Evolutionary conservation across 2,329 filamentous ascomycete species (phyloP).

Genomic region (Colletotrichum noveboracense): DNA sequence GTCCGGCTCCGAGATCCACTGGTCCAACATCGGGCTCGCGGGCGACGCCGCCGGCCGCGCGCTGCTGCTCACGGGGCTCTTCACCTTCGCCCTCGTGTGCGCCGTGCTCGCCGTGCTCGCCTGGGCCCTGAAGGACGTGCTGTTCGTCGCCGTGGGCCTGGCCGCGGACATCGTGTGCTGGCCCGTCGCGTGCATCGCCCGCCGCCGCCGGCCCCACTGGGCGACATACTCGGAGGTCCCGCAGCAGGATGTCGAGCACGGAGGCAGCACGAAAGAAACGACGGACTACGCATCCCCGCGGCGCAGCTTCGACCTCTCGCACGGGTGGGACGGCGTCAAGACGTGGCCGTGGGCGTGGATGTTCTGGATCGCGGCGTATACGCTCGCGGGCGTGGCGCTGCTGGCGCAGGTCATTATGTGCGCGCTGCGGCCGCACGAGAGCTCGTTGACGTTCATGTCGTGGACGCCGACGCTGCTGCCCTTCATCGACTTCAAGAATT

Average conservation of each 20-base stretch:
- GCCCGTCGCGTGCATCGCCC: conserved; percentile 22
- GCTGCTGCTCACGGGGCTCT: conserved; percentile 34
- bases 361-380: conserved; percentile 2
- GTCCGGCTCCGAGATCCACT: conserved; percentile 38
- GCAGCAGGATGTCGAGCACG: conserved; percentile 28
- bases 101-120: conserved; percentile 18
- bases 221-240: conserved; percentile 26
- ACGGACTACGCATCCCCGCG: neutral
- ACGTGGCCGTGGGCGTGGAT: neutral
- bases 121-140: conserved; percentile 30
- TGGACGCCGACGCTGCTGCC: conserved; percentile 38
- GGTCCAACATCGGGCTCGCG: conserved; percentile 36
- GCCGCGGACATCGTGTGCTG: conserved; percentile 30
- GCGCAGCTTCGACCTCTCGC: neutral
- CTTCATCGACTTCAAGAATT: conserved; percentile 35
- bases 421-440: conserved; percentile 30
- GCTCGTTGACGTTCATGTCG: conserved; percentile 37
- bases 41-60: conserved; percentile 33
- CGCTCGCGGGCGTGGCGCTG: conserved; percentile 18
- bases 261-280: neutral
- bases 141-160: conserved; percentile 24
- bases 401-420: conserved; percentile 24
- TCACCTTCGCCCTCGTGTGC: conserved; percentile 28
- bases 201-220: neutral
- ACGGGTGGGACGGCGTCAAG: neutral